A percentile compares a stretch with the other conserved stretches of the same genome.
Conservation (phyloP, 1,284 basidiomycete genomes). For the Ustilago nuda region DNA sequence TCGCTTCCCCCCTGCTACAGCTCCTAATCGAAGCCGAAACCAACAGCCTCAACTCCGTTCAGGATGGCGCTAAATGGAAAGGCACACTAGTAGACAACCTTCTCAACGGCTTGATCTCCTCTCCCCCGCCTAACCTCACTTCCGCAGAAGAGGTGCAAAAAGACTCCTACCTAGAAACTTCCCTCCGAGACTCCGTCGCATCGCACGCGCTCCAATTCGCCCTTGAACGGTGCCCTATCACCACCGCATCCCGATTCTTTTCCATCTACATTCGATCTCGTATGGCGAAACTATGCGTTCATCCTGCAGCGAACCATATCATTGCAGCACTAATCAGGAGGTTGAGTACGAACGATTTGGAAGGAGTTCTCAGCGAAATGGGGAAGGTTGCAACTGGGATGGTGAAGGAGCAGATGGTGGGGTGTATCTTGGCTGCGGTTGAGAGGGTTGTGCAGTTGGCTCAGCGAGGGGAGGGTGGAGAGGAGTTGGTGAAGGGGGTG, state of each 20-base stretch:
- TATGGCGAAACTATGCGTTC: slow-evolving; percentile 59
- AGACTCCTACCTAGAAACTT: slow-evolving; percentile 60
- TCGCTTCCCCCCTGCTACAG: slow-evolving; percentile 59
- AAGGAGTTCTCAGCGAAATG: slow-evolving; percentile 18
- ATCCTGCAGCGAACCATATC: slow-evolving; percentile 66
- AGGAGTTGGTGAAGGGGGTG: slow-evolving; percentile 23
- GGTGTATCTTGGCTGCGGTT: slow-evolving; percentile 32
- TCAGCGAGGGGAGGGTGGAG: not conserved
- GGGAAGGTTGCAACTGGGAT: slow-evolving; percentile 29
- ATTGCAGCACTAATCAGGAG: slow-evolving; percentile 47
- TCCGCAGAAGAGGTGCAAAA: slow-evolving; percentile 20
- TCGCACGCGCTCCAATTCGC: slow-evolving; percentile 61
- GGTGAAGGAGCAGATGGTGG: slow-evolving; percentile 48
- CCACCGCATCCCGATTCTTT: slow-evolving; percentile 50
- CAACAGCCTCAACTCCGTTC: slow-evolving; percentile 33
- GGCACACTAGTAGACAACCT: slow-evolving; percentile 51
- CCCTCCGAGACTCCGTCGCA: slow-evolving; percentile 63
- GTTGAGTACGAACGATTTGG: slow-evolving; percentile 18
- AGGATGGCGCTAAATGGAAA: slow-evolving; percentile 15
- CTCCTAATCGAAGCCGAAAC: slow-evolving; percentile 51
- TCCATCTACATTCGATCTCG: slow-evolving; percentile 53
- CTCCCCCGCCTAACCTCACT: not conserved
- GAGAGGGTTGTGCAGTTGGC: slow-evolving; percentile 24
- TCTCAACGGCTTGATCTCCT: slow-evolving; percentile 50
- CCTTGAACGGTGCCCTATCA: slow-evolving; percentile 25